phyloP scores from a whole-genome alignment of 306 rosid species.

The Quillaja saponaria region DNA sequence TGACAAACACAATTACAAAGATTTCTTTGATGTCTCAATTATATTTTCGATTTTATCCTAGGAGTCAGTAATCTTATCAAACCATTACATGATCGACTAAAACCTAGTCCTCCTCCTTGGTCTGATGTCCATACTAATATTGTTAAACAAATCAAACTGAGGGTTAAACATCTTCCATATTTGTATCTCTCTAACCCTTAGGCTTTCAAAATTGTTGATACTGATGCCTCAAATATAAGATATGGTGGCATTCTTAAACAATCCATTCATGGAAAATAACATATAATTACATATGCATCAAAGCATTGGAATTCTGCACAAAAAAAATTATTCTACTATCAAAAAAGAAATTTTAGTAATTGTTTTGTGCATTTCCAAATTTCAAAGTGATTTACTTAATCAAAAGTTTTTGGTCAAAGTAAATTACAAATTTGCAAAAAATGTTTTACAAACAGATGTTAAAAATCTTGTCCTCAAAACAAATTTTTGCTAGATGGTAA shows the following conservation, averaged over 20 bases:
- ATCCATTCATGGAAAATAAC: not conserved
- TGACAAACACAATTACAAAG: too few species aligned
- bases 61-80: too few species aligned
- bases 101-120: too few species aligned
- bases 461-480: too few species aligned
- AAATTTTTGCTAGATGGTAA: too few species aligned
- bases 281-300: not conserved
- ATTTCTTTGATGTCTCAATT: too few species aligned
- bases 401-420: too few species aligned
- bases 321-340: not conserved
- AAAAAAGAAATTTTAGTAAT: not conserved
- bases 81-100: too few species aligned
- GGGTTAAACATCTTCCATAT: not conserved
- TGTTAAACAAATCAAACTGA: not conserved
- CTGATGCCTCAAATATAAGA: not conserved
- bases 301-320: not conserved
- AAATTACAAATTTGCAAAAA: too few species aligned
- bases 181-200: not conserved
- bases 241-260: constrained; percentile 10
- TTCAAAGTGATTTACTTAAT: not conserved
- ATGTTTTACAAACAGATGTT: too few species aligned
- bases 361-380: too few species aligned
- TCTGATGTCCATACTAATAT: not conserved
- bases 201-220: constrained; percentile 3
- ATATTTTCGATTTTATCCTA: too few species aligned